Evolutionary conservation across 2,329 filamentous ascomycete genomes (phyloP).

Genomic region (Knoxdaviesia proteae): DNA sequence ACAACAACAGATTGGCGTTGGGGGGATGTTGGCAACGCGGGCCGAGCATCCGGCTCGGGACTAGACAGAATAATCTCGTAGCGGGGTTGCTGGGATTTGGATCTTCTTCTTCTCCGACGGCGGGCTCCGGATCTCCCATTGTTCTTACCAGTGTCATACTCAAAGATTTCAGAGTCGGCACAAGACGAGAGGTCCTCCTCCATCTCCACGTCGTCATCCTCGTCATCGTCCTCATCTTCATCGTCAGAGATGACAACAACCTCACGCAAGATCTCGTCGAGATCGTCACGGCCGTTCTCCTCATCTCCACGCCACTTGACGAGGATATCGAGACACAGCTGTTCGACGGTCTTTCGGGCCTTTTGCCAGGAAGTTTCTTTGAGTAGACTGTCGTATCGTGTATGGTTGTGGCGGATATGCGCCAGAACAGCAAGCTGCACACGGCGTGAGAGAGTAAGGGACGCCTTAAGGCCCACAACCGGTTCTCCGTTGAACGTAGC

Average conservation of each 20-base stretch:
- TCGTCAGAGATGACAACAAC: conserved; percentile 45
- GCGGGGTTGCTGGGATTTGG: too few species aligned
- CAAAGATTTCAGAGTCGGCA: not conserved
- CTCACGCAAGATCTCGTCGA: conserved; percentile 45
- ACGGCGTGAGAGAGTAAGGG: conserved; percentile 36
- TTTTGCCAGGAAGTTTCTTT: conserved; percentile 36
- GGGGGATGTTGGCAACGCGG: too few species aligned
- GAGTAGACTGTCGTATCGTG: conserved; percentile 40
- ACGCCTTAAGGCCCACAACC: conserved; percentile 34
- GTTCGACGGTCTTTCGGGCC: conserved; percentile 39
- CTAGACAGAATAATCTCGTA: too few species aligned
- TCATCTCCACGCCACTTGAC: conserved; percentile 55
- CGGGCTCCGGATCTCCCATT: not conserved
- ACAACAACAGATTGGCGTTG: not conserved
- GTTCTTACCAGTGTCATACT: not conserved
- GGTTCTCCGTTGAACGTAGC: conserved; percentile 27
- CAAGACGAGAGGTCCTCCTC: conserved; percentile 1
- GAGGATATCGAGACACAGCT: conserved; percentile 40
- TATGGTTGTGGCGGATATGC: conserved; percentile 46
- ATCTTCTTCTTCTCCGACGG: not conserved
- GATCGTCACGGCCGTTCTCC: conserved; percentile 44
- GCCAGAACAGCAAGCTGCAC: conserved; percentile 45
- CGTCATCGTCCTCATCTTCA: conserved; percentile 23
- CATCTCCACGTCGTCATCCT: conserved; percentile 4
- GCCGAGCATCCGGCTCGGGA: too few species aligned